Conservation (phyloP, 306 rosid species). For the Ziziphus jujuba region DNA sequence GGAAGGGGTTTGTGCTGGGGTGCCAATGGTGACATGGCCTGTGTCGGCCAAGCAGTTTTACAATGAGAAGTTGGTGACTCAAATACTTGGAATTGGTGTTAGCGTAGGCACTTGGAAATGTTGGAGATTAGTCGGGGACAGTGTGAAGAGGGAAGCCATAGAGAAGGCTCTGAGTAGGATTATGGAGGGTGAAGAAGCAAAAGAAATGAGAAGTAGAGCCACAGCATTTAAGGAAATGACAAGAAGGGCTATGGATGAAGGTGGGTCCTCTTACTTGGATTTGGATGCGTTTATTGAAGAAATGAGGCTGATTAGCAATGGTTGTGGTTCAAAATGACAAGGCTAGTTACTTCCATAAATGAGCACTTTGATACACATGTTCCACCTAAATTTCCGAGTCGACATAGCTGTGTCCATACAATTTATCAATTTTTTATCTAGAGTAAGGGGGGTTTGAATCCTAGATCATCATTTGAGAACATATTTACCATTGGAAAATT, state of each 20-base stretch:
- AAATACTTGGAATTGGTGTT: conserved; percentile 32
- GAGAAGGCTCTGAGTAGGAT: conserved; percentile 11
- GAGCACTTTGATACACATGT: too few relatives aligned
- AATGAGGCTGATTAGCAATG: conserved; percentile 1
- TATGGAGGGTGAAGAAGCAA: conserved; percentile 18
- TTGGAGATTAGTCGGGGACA: background rate
- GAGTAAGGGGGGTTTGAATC: too few relatives aligned
- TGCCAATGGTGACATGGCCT: conserved; percentile 48
- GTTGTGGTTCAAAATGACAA: too few relatives aligned
- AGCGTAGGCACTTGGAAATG: conserved; percentile 6
- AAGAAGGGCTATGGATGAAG: conserved; percentile 18
- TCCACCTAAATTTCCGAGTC: too few relatives aligned
- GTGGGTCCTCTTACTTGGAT: conserved; percentile 21
- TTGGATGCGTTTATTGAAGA: conserved; percentile 20
- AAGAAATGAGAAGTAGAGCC: conserved; percentile 23
- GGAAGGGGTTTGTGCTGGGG: conserved; percentile 33
- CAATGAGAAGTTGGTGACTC: conserved; percentile 39
- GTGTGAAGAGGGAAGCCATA: conserved; percentile 5
- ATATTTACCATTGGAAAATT: too few relatives aligned
- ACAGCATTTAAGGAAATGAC: conserved; percentile 11
- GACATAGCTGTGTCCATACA: too few relatives aligned
- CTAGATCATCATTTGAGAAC: too few relatives aligned
- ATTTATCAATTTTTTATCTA: too few relatives aligned
- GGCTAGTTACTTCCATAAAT: too few relatives aligned
- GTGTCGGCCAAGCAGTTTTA: conserved; percentile 29